Percentiles rank a stretch among this genome's conserved stretches.
These are phyloP conservation scores for Paradendryphiella salina DNA, from an alignment of 2,329 filamentous ascomycete genomes.

Conservation along the genomic window DNA sequence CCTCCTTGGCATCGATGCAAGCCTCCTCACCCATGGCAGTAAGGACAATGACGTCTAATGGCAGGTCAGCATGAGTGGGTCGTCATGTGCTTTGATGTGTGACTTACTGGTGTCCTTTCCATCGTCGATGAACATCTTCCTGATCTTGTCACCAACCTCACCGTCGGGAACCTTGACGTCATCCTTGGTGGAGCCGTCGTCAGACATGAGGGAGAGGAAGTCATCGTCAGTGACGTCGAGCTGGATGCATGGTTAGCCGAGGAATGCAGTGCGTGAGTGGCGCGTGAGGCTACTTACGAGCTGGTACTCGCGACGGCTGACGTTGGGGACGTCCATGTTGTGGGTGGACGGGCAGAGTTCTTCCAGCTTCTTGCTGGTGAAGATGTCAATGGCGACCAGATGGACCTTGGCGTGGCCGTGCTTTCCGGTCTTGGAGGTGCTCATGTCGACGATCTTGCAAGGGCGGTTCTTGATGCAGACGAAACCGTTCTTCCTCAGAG, in stretches of 20 bases:
- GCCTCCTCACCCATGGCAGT: constrained; percentile 95
- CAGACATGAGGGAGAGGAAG: constrained; percentile 91
- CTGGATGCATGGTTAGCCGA: constrained; percentile 53
- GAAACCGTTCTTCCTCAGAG: constrained; percentile 98
- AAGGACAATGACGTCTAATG: constrained; percentile 82
- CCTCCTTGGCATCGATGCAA: constrained; percentile 93
- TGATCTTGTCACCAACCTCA: constrained; percentile 86
- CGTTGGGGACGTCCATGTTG: constrained; percentile 97
- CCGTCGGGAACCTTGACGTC: constrained; percentile 92
- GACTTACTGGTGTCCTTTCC: constrained; percentile 91
- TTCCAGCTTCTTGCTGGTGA: constrained; percentile 99
- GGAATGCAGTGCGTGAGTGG: background rate
- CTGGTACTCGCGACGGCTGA: constrained; percentile 87
- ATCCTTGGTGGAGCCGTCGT: constrained; percentile 85
- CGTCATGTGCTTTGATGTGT: background rate
- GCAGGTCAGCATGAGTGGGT: constrained; percentile 22
- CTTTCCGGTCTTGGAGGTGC: constrained; percentile 99
- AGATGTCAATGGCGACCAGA: constrained; percentile 96
- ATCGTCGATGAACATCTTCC: constrained; percentile 75
- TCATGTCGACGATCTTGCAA: constrained; percentile 99
- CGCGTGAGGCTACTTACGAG: constrained; percentile 69
- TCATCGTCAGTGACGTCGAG: constrained; percentile 91
- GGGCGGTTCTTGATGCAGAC: constrained; percentile 98
- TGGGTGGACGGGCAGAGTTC: constrained; percentile 97
- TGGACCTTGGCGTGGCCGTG: constrained; percentile 99